phyloP scores from a whole-genome alignment of 768 basidiomycete genomes.

The Suillus sp. region DNA sequence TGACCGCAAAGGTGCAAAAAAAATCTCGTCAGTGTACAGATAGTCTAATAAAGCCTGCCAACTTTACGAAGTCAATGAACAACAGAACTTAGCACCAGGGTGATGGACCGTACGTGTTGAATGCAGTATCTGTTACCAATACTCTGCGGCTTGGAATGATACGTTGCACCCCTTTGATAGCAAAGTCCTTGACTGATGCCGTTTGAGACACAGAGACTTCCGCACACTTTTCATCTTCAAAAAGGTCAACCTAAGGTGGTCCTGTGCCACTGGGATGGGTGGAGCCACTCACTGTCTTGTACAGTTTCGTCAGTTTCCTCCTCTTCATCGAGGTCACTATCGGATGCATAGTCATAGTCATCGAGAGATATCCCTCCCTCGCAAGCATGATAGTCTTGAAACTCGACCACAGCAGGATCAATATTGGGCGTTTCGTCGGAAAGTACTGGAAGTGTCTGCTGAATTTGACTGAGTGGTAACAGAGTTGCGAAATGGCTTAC shows the following conservation, averaged over 20 bases:
- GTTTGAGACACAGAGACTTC: not conserved
- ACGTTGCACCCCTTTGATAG: not conserved
- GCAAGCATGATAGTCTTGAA: constrained; percentile 1
- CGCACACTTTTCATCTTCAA: not conserved
- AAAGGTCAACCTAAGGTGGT: not conserved
- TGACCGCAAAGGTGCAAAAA: constrained; percentile 30
- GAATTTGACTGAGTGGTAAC: constrained; percentile 1
- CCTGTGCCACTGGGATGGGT: not conserved
- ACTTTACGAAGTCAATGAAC: constrained; percentile 22
- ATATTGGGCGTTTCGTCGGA: not conserved
- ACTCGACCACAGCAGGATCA: constrained; percentile 14
- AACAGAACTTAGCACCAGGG: not conserved
- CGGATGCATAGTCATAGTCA: constrained; percentile 26
- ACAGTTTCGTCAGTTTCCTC: not conserved
- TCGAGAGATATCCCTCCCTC: constrained; percentile 5
- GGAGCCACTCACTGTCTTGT: not conserved
- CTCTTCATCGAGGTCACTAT: constrained; percentile 31
- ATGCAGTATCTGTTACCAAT: constrained; percentile 17
- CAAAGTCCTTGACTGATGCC: not conserved
- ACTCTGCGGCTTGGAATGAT: constrained; percentile 10
- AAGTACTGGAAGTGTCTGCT: not conserved
- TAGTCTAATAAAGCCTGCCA: constrained; percentile 38
- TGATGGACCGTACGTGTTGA: constrained; percentile 10
- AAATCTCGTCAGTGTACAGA: constrained; percentile 35
- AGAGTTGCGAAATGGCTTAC: constrained; percentile 15